Evolutionary conservation across 225 moss, liverwort and hornwort species (phyloP), one percentile per base, ranked within the genome.

Genomic region (Pleurozium schreberi): DNA sequence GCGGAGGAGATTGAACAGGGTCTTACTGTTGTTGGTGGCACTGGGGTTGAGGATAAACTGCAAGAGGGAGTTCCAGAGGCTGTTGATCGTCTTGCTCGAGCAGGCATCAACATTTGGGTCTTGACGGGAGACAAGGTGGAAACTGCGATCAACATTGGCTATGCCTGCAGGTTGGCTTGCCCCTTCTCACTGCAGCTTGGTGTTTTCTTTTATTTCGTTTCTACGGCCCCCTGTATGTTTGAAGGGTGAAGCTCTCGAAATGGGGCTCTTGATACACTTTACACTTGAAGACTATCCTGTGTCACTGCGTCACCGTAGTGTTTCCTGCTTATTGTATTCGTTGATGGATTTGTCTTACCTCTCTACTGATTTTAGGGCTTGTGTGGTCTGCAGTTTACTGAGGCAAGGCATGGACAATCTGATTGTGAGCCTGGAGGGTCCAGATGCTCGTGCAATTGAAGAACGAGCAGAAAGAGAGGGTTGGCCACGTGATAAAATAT

Each of bases 91-190:
- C 95, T 98, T 61, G 96, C 98, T 40, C 90, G 86, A 78, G 98
- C 97, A 73, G 98, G 98, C 47, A 97, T 98, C 31, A 96, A 95
- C 52, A 96, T 98, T 65, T 98, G 98, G 98, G 97, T 98, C 45
- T 91, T 98, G 82, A 98, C 98, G 15, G 98, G 98, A 21, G 98
- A 98, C 82, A 98, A 98, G 91, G 95, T 97, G 93, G 98, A 98
- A 92, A 98, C 98, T 66, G 98, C 98, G 28, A 96, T 98, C 91
- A 98, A 98, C 82, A 96, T 98, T 85, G 98, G 97, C 86, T 96
- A 96, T 64, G 97, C 98, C 55, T 95, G 97, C 96, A 97, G 97
- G 97, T 97, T 79, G 88, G 84, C 79, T 49, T 89, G 59, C 40
- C 82, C 80, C 59, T 80, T 40, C 40, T 66, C 45, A 81, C 69